These are phyloP conservation scores for Vaccinium macrocarpon DNA, from an alignment of 148 eudicot genomes.

Conservation along the genomic window DNA sequence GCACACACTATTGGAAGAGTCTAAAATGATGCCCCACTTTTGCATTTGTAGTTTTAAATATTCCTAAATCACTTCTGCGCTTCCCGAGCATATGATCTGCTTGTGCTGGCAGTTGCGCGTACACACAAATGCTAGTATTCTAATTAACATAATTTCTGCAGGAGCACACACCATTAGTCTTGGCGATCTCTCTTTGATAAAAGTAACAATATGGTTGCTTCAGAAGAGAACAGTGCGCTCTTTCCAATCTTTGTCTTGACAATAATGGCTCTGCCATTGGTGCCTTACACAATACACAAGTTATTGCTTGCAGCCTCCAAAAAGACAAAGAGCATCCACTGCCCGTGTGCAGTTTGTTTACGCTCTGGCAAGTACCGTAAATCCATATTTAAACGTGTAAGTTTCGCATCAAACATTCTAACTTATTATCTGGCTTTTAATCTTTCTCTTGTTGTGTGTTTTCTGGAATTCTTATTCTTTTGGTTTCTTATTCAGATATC, in stretches of 20 bases:
- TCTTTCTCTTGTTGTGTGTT: background rate
- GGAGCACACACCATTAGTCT: constrained; percentile 6
- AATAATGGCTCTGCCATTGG: constrained; percentile 80
- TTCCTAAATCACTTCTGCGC: background rate
- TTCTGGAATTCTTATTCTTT: constrained; percentile 4
- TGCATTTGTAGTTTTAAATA: constrained; percentile 1
- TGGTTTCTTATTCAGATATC: constrained; percentile 49
- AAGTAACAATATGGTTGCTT: constrained; percentile 53
- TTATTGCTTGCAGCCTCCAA: constrained; percentile 65
- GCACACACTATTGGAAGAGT: background rate
- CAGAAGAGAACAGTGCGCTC: constrained; percentile 80
- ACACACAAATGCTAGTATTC: background rate
- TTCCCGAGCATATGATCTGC: background rate
- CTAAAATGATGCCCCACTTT: background rate
- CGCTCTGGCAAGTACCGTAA: constrained; percentile 86
- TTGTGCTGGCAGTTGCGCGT: background rate
- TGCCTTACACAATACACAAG: constrained; percentile 81
- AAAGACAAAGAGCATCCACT: constrained; percentile 61
- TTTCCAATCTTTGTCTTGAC: constrained; percentile 90
- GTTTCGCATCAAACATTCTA: constrained; percentile 33
- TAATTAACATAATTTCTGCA: constrained; percentile 7
- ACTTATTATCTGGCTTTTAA: background rate
- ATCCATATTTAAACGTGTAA: constrained; percentile 63
- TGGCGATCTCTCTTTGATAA: constrained; percentile 8
- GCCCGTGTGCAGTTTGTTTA: constrained; percentile 73